Evolutionary conservation across 23 red algal genomes (phyloP), one percentile per base, ranked within the genome.

Genomic region (Chondrus crispus): DNA sequence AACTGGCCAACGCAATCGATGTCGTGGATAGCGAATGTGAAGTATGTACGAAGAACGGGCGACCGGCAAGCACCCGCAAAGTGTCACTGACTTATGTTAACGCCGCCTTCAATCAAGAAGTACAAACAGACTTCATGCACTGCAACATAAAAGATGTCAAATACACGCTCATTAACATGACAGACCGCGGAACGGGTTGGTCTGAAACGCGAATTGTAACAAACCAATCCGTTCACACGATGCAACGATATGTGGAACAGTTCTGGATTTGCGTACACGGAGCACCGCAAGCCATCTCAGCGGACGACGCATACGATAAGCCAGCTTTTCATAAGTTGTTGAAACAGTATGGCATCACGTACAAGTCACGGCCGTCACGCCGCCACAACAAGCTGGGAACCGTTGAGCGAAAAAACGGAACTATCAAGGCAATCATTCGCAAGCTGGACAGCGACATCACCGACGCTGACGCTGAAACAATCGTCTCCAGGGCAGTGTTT

Each of bases 221-320:
- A 66, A 66, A 32, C 9, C 26, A 66, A 66, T 32, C 26, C 8
- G 35, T 32, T 32, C 26, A 66, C 35, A 32, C 26, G 60, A 32
- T 66, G 9, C 35, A 7, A 22, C 22, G 35, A 54, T 30, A 30
- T 19, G 35, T 77, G 32, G 12, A 77, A 9, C 11, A 38, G 43
- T 26, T 35, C n/a, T 48, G 2, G 71, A 77, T 77, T 26, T 77
- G 32, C 38, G 38, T 26, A 22, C 71, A 77, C 19, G 71, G 11
- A 44, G 71, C 71, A 46, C 12, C 71, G 43, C 26, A 39, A 42
- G 22, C 71, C 22, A 0, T 77, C 28, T 77, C 26, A 38, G 13
- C 16, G 10, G 83, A 44, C 83, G 68, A 87, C 14, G 83, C 70
- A 35, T 87, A 73, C 60, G 73, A 87, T 63, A 18, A 28, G 40